Evolutionary conservation across 306 rosid species (phyloP), one percentile per base, ranked within the genome.

Genomic region (Morella rubra): DNA sequence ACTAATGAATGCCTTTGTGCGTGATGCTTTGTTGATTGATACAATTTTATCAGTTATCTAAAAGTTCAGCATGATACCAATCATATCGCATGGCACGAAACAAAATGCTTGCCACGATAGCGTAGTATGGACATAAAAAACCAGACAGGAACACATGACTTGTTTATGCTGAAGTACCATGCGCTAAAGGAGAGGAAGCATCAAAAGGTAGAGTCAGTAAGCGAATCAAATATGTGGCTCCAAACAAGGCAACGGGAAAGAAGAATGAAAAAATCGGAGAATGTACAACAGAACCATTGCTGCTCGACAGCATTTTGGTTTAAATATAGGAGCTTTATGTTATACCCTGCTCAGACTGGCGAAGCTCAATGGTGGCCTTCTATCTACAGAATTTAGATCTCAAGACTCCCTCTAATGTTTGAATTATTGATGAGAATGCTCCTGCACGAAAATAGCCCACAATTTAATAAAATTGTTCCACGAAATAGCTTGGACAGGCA

Each of bases 361-460:
- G 75, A 65, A 41, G 19, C 13, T 46, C 22, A 76, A 77, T 19
- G 10, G 58, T 4, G 59, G 59, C 77, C 83, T 84, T 77, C 50
- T 79, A 67, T 84, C 84, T 47, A 84, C 89, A 82, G 61, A 85
- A 90, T 84, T 87, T 82, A 40, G 52, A 75, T 60, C 86, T 81
- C 71, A 93, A 78, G 55, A 75, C 84, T 81, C 87, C 93, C 81
- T 91, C 93, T 75, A 93, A 62, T 54, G 81, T 81, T 54, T 71
- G 89, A 70, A 91, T 86, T 77, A 86, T 88, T 71, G 15, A 61
- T 58, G 87, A 85, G 76, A 88, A 88, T 19, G 74, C 67, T 77
- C 93, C 98, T 91, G 90, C 91, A 87, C 76, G 67, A 72, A 65
- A 55, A 83, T 58, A 60, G 37, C 15, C 42, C 24, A 79, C 54